Evolutionary conservation across 2,329 filamentous ascomycete genomes (phyloP).

Genomic region (Fusarium protoensiforme): DNA sequence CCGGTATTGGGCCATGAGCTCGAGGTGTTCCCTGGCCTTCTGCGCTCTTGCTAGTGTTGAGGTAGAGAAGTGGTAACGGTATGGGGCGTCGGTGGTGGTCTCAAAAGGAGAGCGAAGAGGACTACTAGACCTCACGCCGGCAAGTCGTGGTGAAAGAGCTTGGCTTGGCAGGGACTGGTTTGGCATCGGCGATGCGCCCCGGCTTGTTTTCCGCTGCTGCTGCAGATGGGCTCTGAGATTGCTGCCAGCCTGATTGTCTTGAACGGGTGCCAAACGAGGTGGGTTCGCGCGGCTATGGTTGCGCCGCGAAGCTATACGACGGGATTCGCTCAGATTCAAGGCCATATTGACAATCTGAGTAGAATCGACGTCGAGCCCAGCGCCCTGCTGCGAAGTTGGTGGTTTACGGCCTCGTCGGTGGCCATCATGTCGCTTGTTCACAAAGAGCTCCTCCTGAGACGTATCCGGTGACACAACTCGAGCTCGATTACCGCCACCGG

Average conservation of each 20-base stretch:
- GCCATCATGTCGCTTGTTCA: constrained; percentile 35
- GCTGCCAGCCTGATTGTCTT: constrained; percentile 64
- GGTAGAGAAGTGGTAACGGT: constrained; percentile 76
- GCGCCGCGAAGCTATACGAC: constrained; percentile 70
- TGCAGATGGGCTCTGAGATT: constrained; percentile 77
- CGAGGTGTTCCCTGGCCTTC: constrained; percentile 86
- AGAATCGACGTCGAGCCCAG: constrained; percentile 75
- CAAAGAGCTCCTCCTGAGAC: constrained; percentile 39
- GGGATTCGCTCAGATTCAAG: constrained; percentile 85
- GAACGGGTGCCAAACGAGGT: constrained; percentile 62
- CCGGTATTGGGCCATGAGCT: constrained; percentile 86
- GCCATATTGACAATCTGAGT: constrained; percentile 94
- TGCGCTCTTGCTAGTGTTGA: constrained; percentile 85
- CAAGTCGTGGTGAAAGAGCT: constrained; percentile 53
- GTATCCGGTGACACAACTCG: constrained; percentile 43
- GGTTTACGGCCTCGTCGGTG: constrained; percentile 27
- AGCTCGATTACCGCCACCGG: constrained; percentile 26
- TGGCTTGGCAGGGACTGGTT: constrained; percentile 49
- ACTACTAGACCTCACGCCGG: constrained; percentile 54
- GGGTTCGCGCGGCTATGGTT: constrained; percentile 64
- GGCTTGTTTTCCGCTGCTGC: constrained; percentile 73
- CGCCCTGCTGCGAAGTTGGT: constrained; percentile 25
- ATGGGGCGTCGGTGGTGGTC: constrained; percentile 53
- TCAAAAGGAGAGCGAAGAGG: constrained; percentile 63
- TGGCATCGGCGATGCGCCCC: constrained; percentile 69